Evolutionary conservation across 164 flowering plant genomes (phyloP).

Genomic region (Vitis vinifera): ASM3070453v1 NC_081810.1:5238001-5238500

Average conservation of each 20-base stretch:
- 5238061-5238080: neutral
- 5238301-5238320: too few species aligned
- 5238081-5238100: neutral
- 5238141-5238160: slow-evolving; percentile 89
- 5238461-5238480: too few species aligned
- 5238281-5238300: too few species aligned
- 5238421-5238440: neutral
- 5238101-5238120: slow-evolving; percentile 76
- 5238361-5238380: neutral
- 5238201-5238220: neutral
- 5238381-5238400: neutral
- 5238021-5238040: slow-evolving; percentile 49
- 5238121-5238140: slow-evolving; percentile 90
- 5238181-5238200: neutral
- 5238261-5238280: too few species aligned
- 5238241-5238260: too few species aligned
- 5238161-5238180: slow-evolving; percentile 23
- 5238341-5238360: too few species aligned
- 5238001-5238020: too few species aligned
- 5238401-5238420: neutral
- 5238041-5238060: too few species aligned
- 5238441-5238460: too few species aligned
- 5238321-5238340: too few species aligned
- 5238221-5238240: neutral
- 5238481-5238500: too few species aligned